Evolutionary conservation across 2,329 filamentous ascomycete genomes (phyloP), one percentile per base, ranked within the genome.

Genomic region (Arachnopeziza araneosa): DNA sequence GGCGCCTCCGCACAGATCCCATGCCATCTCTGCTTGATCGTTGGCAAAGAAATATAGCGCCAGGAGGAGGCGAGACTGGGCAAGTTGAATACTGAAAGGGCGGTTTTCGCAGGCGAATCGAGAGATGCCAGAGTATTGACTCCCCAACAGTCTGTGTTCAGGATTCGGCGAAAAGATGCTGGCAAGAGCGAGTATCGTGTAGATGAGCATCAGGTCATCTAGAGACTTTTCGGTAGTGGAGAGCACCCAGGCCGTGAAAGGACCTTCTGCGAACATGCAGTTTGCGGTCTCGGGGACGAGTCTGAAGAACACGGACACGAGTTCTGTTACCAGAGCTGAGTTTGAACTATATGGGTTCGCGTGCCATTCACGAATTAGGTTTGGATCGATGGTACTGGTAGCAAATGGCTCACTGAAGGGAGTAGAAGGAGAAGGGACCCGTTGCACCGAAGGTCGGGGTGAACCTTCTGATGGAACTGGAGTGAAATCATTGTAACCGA

Each of bases 41-140:
- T 80, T 79, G 1, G 86, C 82, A 61, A 87, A 83, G 64, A 86
- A 83, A 73, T 87, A 89, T 7, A 90, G 74, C 22, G 83, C 81
- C 49, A 91, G 78, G 19, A 90, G 77, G n/a, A 91, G 75, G 57
- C 85, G 81, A 53, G 81, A 82, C 70, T 91, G 88, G 14, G 86
- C 83, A 52, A 90, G 75, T 65, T 90, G 85, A 54, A 91, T 72
- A 59, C 77, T 83, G 60, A 84, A 79, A 8, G 70, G 75, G 22
- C 82, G 79, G 61, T 79, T 77, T 50, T 81, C 76, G 51, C 80
- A 76, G 1, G 84, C 85, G 67, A 83, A 83, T 54, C 81, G 77
- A 3, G 85, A 84, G 55, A 87, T 81, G 48, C 76, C 74, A 10
- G 78, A 77, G 66, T 81, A 85, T 22, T 75, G 72, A 60, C 75